A percentile compares a stretch with the other conserved stretches of the same genome.
Conservation (phyloP, 2,329 filamentous ascomycete genomes). For the Boeremia exigua region DNA sequence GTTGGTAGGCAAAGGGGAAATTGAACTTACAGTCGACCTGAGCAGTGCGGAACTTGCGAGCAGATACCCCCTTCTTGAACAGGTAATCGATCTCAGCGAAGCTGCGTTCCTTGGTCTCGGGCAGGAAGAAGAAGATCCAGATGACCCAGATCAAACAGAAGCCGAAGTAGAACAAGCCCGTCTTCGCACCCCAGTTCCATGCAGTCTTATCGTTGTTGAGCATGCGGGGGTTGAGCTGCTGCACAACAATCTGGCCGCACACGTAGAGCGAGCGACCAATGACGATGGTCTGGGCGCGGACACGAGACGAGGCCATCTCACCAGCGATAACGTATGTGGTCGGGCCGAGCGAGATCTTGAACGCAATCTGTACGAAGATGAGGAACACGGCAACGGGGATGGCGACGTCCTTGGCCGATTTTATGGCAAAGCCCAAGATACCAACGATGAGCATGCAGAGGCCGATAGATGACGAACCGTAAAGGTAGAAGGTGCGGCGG, state of each 20-base stretch:
- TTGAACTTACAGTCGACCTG: conserved; percentile 20
- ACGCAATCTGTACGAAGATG: conserved; percentile 25
- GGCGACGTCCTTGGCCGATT: conserved; percentile 16
- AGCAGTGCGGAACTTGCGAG: conserved; percentile 25
- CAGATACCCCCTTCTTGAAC: conserved; percentile 62
- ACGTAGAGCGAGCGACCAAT: conserved; percentile 71
- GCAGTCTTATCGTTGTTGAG: conserved; percentile 51
- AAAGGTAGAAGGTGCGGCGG: conserved; percentile 74
- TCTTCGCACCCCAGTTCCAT: conserved; percentile 78
- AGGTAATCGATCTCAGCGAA: conserved; percentile 84
- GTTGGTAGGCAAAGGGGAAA: neutral
- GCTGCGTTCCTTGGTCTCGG: conserved; percentile 76
- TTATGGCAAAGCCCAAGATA: conserved; percentile 20
- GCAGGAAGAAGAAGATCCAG: conserved; percentile 78
- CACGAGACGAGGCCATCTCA: conserved; percentile 77
- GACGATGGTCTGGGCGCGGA: conserved; percentile 88
- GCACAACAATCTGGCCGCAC: conserved; percentile 70
- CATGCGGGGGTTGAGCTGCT: conserved; percentile 71
- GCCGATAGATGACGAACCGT: conserved; percentile 64
- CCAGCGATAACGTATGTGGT: conserved; percentile 86
- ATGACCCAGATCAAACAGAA: conserved; percentile 77
- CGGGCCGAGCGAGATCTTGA: conserved; percentile 71
- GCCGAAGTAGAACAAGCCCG: conserved; percentile 83
- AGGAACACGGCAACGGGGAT: conserved; percentile 46
- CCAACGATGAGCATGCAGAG: conserved; percentile 62